Conservation (phyloP, 1,139 yeast species). For the Scheffersomyces titani region DNA sequence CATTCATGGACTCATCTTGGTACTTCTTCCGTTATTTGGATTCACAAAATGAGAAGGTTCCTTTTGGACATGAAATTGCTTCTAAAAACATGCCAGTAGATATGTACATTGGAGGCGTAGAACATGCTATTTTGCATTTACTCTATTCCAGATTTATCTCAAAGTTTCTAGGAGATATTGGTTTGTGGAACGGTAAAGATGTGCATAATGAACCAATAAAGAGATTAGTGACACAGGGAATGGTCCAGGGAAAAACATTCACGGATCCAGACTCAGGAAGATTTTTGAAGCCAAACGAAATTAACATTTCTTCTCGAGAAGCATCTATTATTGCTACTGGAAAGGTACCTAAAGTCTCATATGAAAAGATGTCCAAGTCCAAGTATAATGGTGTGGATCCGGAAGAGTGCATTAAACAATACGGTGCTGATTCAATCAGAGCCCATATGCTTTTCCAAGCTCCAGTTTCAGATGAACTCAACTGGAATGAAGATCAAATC, state of each 20-base stretch:
- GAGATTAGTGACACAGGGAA: conserved; percentile 87
- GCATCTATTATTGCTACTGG: conserved; percentile 56
- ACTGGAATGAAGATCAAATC: conserved; percentile 90
- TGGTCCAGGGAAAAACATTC: conserved; percentile 93
- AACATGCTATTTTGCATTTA: conserved; percentile 91
- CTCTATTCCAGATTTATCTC: conserved; percentile 82
- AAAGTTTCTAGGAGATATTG: conserved; percentile 68
- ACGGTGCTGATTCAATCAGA: conserved; percentile 94
- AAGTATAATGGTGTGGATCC: conserved; percentile 96
- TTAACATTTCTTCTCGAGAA: conserved; percentile 40
- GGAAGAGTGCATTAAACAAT: conserved; percentile 64
- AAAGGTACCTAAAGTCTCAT: conserved; percentile 53
- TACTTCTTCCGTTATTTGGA: conserved; percentile 86
- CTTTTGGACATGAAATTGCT: conserved; percentile 58
- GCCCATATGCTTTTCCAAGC: conserved; percentile 96
- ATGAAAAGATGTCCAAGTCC: conserved; percentile 95
- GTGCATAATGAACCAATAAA: conserved; percentile 76
- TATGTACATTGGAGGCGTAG: conserved; percentile 90
- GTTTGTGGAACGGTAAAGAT: conserved; percentile 47
- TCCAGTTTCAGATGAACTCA: conserved; percentile 76
- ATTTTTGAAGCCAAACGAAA: conserved; percentile 77
- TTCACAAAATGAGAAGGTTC: conserved; percentile 54
- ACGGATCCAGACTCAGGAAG: conserved; percentile 70
- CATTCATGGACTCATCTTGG: conserved; percentile 98
- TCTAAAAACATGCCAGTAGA: conserved; percentile 76